A percentile compares a stretch with the other conserved stretches of the same genome.
Conservation (phyloP, 2,329 filamentous ascomycete genomes). For the Microcyclospora pomicola region DNA sequence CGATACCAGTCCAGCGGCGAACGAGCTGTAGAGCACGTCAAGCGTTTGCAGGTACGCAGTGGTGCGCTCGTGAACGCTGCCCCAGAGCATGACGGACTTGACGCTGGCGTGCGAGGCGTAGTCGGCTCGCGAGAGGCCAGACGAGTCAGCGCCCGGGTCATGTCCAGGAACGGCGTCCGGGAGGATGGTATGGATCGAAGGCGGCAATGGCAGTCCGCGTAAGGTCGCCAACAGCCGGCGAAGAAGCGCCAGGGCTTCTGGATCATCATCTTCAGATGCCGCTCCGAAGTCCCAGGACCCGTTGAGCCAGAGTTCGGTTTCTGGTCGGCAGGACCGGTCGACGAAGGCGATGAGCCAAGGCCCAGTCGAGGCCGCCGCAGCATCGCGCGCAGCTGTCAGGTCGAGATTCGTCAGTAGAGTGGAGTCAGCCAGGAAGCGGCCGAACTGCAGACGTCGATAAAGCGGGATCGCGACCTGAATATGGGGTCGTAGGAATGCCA, state of each 20-base stretch:
- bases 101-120: constrained; percentile 10
- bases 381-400: not conserved
- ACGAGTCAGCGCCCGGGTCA: constrained; percentile 1
- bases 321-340: constrained; percentile 45
- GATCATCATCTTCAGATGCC: not conserved
- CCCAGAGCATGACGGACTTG: constrained; percentile 16
- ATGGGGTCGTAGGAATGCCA: constrained; percentile 36
- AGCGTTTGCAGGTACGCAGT: constrained; percentile 9
- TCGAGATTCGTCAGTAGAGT: constrained; percentile 26
- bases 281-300: constrained; percentile 15
- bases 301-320: constrained; percentile 54
- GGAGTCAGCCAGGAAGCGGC: constrained; percentile 29
- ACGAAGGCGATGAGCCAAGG: constrained; percentile 44
- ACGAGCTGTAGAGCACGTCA: constrained; percentile 10
- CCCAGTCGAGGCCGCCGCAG: not conserved
- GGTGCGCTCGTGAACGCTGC: constrained; percentile 18
- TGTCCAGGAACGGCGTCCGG: not conserved
- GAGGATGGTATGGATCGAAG: too few species aligned
- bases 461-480: constrained; percentile 48
- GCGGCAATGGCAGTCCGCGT: too few species aligned
- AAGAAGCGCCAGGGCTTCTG: too few species aligned
- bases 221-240: too few species aligned
- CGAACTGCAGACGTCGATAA: constrained; percentile 49
- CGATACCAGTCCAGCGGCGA: constrained; percentile 6
- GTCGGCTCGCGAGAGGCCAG: constrained; percentile 8